Evolutionary conservation across 495 filamentous ascomycete genomes (phyloP).

Genomic region (Penicillium cataractarum): DNA sequence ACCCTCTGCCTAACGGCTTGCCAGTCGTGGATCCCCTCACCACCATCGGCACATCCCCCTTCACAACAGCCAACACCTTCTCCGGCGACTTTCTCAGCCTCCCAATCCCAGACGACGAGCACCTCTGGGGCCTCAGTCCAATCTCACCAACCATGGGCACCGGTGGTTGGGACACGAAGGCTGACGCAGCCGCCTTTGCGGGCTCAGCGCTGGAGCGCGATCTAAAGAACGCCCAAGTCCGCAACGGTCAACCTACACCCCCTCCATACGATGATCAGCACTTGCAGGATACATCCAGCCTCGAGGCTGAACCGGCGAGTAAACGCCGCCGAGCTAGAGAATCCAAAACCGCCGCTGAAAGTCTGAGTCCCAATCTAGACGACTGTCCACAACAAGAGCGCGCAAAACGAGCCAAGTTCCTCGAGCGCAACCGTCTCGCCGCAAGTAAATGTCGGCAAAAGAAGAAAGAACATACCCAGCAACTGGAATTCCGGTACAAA

Average conservation of each 20-base stretch:
- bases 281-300: conserved; percentile 9
- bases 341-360: conserved; percentile 22
- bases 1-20: conserved; percentile 19
- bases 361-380: conserved; percentile 31
- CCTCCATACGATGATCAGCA: conserved; percentile 39
- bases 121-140: conserved; percentile 39
- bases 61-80: conserved; percentile 30
- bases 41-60: conserved; percentile 23
- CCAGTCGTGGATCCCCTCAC: conserved; percentile 13
- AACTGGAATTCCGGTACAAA: conserved; percentile 53
- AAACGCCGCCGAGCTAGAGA: conserved; percentile 22
- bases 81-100: conserved; percentile 36
- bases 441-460: conserved; percentile 87
- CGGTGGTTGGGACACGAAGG: conserved; percentile 32
- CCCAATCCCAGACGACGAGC: conserved; percentile 37
- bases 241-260: conserved; percentile 49
- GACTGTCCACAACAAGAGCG: conserved; percentile 33
- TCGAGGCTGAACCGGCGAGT: conserved; percentile 17
- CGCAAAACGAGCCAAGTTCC: conserved; percentile 54
- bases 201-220: conserved; percentile 34
- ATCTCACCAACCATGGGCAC: conserved; percentile 33
- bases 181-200: conserved; percentile 30
- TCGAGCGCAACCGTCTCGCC: conserved; percentile 81
- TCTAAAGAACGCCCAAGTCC: conserved; percentile 42
- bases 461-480: conserved; percentile 75